Base-by-base conservation (phyloP, 192 early-diverging fungal species). In the Phlyctochytrium arcticum region DNA sequence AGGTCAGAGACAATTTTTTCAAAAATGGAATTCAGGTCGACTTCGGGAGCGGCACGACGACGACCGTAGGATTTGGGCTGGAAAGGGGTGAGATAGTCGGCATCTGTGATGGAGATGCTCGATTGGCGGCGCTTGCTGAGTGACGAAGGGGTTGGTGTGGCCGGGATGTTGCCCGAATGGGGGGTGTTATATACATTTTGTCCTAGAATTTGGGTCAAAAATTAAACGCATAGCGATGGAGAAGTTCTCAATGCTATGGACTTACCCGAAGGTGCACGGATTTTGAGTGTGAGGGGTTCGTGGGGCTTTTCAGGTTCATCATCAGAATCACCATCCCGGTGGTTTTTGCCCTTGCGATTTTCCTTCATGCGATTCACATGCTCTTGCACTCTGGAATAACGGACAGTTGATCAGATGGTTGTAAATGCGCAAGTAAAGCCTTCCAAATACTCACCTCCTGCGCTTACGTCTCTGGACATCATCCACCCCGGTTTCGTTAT, bases 1-100 rank as follows among this genome's bases (percentile, higher is more conserved):
- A 83, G 63, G 0, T 67, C 67, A 1, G 66, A 34, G 7, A 87
- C 54, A 2, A 77, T 53, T 24, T 37, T 57, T 26, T 73, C 78
- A 19, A 85, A 71, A 26, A 79, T 75, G 36, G 72, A 71, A 36
- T 70, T 58, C 19, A 87, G 61, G 24, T 79, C 80, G 7, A 72
- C 76, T 31, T 76, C 77, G 3, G 82, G 79, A 27, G 69, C 69
- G 33, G 73, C 75, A 26, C 77, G 74, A 4, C 82, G 80, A 53
- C 80, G 78, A n/a, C 68, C 71, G 44, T 76, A 72, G 6, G 67
- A 65, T 46, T 81, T 80, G 9, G 64, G 66, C 48, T 78, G 69
- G 19, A 72, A n/a, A 36, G 34, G 27, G 26, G 42, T 2, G 60
- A 53, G 50, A 5, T 36, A 23, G 27, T 54, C 62, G 3, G 62